A percentile compares a stretch with the other conserved stretches of the same genome.
These are phyloP conservation scores for Candida ficus DNA, from an alignment of 805 yeast species.

Conservation along the genomic window DNA sequence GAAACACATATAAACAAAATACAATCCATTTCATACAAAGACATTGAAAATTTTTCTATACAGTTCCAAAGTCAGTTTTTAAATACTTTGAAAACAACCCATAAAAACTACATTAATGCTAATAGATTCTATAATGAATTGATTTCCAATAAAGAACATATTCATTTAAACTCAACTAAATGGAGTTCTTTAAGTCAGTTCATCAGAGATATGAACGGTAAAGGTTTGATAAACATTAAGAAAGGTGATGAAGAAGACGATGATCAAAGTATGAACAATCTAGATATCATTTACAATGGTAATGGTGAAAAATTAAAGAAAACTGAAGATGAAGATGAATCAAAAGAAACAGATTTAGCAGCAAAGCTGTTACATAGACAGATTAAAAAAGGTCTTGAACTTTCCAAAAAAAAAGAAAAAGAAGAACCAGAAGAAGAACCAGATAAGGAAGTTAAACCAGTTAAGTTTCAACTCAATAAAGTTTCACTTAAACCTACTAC, in stretches of 20 bases:
- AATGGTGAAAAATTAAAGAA: slow-evolving; percentile 41
- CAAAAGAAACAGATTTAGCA: slow-evolving; percentile 19
- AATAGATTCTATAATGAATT: slow-evolving; percentile 89
- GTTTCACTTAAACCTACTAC: slow-evolving; percentile 6
- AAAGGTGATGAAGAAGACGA: slow-evolving; percentile 25
- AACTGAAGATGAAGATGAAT: slow-evolving; percentile 39
- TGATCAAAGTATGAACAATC: slow-evolving; percentile 32
- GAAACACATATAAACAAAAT: slow-evolving; percentile 67
- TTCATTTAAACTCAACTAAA: slow-evolving; percentile 86
- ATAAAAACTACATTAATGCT: slow-evolving; percentile 72
- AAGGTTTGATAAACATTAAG: slow-evolving; percentile 51
- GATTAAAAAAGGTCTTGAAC: slow-evolving; percentile 37
- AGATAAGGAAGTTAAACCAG: slow-evolving; percentile 6
- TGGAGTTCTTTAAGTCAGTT: slow-evolving; percentile 72
- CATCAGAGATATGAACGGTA: slow-evolving; percentile 51
- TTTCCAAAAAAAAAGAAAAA: slow-evolving; percentile 9
- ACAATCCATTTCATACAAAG: slow-evolving; percentile 39
- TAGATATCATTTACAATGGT: slow-evolving; percentile 45
- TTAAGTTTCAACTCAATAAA: slow-evolving; percentile 15
- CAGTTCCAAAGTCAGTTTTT: slow-evolving; percentile 64
- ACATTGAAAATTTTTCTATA: slow-evolving; percentile 54
- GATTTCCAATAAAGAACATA: slow-evolving; percentile 74
- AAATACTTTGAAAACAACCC: slow-evolving; percentile 53
- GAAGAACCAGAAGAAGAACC: slow-evolving; percentile 1
- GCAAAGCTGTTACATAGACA: slow-evolving; percentile 44